These are phyloP conservation scores for Aspergillus nanangensis DNA, from an alignment of 495 filamentous ascomycete genomes.

Conservation along the genomic window DNA sequence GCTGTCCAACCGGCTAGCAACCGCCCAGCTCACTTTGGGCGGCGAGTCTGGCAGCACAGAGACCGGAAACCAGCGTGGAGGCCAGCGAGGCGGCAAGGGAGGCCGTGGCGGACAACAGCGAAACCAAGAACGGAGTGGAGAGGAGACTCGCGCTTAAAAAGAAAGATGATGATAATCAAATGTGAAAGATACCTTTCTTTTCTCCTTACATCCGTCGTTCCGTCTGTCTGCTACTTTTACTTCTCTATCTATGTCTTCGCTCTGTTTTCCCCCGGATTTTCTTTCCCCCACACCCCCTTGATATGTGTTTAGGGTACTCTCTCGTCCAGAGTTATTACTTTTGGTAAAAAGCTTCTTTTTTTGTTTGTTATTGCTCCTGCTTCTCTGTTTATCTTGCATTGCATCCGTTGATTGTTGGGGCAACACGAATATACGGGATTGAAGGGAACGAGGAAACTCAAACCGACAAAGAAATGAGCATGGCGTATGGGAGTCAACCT, in stretches of 20 bases:
- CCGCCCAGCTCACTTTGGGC: conserved; percentile 67
- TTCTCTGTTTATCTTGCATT: background rate
- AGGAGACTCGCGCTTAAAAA: conserved; percentile 41
- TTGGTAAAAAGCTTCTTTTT: conserved; percentile 6
- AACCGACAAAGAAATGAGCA: conserved; percentile 13
- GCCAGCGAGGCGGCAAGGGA: conserved; percentile 47
- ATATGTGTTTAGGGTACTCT: conserved; percentile 10
- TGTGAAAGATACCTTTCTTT: conserved; percentile 21
- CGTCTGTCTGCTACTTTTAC: conserved; percentile 10
- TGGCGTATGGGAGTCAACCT: conserved; percentile 39
- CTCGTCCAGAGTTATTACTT: conserved; percentile 7
- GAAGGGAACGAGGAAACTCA: background rate
- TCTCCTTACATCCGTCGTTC: conserved; percentile 16
- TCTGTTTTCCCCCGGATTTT: conserved; percentile 3
- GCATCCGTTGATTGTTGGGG: conserved; percentile 1
- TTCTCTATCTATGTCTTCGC: conserved; percentile 1
- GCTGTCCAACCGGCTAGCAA: conserved; percentile 88
- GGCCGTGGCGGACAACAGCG: conserved; percentile 45
- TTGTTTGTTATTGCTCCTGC: background rate
- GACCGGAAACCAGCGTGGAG: conserved; percentile 32
- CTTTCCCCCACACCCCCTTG: no score
- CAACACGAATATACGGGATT: background rate
- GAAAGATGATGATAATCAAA: conserved; percentile 10
- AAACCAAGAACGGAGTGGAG: conserved; percentile 20
- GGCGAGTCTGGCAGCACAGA: conserved; percentile 37